Conservation (phyloP, 1,284 basidiomycete genomes). For the Austropuccinia psidii region DNA sequence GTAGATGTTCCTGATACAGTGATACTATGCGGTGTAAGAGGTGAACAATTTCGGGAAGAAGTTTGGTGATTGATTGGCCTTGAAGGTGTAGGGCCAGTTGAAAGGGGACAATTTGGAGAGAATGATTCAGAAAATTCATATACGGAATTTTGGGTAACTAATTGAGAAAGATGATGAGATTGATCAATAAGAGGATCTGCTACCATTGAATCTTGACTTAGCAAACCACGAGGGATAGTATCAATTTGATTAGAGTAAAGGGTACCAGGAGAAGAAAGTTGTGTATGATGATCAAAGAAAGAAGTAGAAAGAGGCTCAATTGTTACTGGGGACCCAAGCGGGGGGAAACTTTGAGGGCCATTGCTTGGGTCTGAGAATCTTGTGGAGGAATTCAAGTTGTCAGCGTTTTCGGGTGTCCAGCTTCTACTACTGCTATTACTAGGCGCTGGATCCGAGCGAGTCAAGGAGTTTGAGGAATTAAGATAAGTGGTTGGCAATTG, state of each 20-base stretch:
- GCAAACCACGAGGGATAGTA: not conserved
- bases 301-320: not conserved
- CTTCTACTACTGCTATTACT: slow-evolving; percentile 20
- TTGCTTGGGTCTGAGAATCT: not conserved
- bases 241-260: not conserved
- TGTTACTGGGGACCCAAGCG: not conserved
- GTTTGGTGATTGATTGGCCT: not conserved
- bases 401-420: slow-evolving; percentile 21
- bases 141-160: not conserved
- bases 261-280: not conserved
- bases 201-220: not conserved
- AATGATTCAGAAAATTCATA: slow-evolving; percentile 13
- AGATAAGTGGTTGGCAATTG: not conserved
- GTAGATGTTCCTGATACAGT: not conserved
- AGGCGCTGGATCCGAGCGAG: not conserved
- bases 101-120: slow-evolving; percentile 1
- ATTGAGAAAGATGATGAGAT: too few species aligned
- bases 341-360: not conserved
- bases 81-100: not conserved
- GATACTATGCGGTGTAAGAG: not conserved
- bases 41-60: not conserved
- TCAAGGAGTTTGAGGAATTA: slow-evolving; percentile 7
- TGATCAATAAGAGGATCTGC: too few species aligned
- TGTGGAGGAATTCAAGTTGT: not conserved
- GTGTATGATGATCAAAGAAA: not conserved